These are phyloP conservation scores for Vaccinium myrtillus DNA, from an alignment of 148 eudicot species.

Conservation along the genomic window DNA sequence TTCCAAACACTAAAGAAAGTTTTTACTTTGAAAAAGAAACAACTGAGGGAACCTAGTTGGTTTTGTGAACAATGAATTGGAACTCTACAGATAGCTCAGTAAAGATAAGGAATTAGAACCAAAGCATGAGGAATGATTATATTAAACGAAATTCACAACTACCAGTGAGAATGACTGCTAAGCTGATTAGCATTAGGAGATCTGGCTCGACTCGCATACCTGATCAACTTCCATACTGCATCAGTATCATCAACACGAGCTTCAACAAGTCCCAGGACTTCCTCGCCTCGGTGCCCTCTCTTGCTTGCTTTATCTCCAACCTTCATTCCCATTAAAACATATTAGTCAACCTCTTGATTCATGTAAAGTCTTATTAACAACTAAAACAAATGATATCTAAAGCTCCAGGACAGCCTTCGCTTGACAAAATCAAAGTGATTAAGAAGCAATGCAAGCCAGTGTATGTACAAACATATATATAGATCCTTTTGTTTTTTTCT, in stretches of 20 bases:
- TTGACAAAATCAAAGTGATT: neutral
- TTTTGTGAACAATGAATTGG: neutral
- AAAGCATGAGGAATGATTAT: neutral
- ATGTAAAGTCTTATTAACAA: neutral
- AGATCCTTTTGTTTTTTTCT: neutral
- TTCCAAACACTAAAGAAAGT: neutral
- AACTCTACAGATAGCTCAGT: neutral
- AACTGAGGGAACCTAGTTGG: neutral
- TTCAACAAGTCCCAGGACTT: slow-evolving; percentile 89
- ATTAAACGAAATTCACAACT: neutral
- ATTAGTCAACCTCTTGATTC: neutral
- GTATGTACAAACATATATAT: neutral
- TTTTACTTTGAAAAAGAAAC: neutral
- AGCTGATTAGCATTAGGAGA: slow-evolving; percentile 89
- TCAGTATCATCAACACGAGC: slow-evolving; percentile 56
- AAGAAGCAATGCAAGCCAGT: neutral
- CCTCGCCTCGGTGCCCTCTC: slow-evolving; percentile 89
- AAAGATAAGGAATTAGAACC: neutral
- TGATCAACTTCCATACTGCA: slow-evolving; percentile 84
- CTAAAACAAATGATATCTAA: too few species aligned
- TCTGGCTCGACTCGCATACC: slow-evolving; percentile 68
- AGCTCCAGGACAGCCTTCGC: neutral
- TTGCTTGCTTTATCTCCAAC: slow-evolving; percentile 83
- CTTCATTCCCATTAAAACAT: slow-evolving; percentile 30
- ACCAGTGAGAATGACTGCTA: slow-evolving; percentile 98